Base-by-base conservation (phyloP, 345 rosid genomes). In the Brassica incana region DNA sequence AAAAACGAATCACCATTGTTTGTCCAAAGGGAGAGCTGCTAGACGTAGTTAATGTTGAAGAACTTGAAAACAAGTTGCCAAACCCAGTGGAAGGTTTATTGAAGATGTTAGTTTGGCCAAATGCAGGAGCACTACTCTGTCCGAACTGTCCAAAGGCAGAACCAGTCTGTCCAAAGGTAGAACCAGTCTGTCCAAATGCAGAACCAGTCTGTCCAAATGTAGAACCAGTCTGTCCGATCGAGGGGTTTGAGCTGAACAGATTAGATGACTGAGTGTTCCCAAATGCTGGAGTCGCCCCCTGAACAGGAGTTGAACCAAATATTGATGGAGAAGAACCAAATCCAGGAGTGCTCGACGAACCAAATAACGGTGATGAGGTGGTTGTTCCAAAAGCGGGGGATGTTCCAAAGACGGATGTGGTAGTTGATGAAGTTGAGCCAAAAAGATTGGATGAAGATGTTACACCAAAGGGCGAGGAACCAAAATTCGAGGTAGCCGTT, bases 311-410 rank as follows among this genome's bases (percentile, higher is more conserved):
- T 50, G 91, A 75, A 71, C 82, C 76, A 82, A 90, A 92, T 72
- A 89, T 71, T 59, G 97, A 84, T 71, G 98, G 68, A 25, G 93
- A 80, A 65, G 97, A 81, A 73, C 88, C 87, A 79, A 91, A 89
- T 14, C 86, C 70, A 58, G 92, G 72, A 61, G 87, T 45, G 78
- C 85, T 84, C 68, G 90, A 79, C 72, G 95, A 56, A 76, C 88
- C 78, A 82, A 90, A 89, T 63, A 83, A 77, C 14, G 91, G 84
- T 59, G 84, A 80, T 25, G 95, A 85, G 64, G 92, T 73, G 43
- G 82, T 78, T 35, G 84, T 79, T 25, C 84, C 85, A 82, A 91
- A 95, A 75, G 86, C 83, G n/a, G 92, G 56, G 75, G 97, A 85
- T 76, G 92, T 63, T 72, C 84, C 84, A 54, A 83, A 79, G 10